phyloP scores from a whole-genome alignment of 192 early-diverging fungal genomes.

The Gryganskiella cystojenkinii region DNA sequence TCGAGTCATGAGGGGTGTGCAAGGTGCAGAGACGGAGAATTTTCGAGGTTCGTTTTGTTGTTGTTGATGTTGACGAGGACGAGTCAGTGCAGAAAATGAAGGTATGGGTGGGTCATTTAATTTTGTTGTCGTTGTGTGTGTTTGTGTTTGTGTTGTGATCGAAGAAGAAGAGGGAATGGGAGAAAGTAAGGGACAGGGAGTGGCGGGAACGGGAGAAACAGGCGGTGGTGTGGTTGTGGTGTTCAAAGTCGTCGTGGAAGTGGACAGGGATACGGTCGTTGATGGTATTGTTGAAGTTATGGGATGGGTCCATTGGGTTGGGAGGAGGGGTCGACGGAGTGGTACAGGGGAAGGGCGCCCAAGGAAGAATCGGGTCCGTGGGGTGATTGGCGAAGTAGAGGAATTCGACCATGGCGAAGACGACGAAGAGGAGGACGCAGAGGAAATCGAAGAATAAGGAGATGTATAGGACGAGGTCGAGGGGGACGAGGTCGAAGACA shows the following conservation, averaged over 20 bases:
- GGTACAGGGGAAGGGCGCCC: neutral
- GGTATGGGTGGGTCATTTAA: no score
- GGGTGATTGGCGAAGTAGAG: neutral
- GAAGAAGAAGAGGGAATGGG: slow-evolving; percentile 28
- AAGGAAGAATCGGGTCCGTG: neutral
- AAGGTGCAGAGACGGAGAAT: no score
- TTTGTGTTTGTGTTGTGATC: no score
- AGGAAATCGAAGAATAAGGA: neutral
- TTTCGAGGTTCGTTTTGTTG: no score
- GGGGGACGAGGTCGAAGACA: slow-evolving; percentile 9
- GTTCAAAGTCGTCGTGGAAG: neutral
- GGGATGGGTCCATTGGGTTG: no score
- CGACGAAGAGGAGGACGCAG: neutral
- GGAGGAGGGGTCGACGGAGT: neutral
- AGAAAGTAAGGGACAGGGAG: slow-evolving; percentile 10
- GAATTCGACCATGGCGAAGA: slow-evolving; percentile 10
- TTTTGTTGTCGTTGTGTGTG: no score
- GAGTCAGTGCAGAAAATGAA: no score
- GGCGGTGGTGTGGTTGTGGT: slow-evolving; percentile 10
- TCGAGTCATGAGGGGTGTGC: no score
- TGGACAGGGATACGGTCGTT: neutral
- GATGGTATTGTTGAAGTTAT: no score
- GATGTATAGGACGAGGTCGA: slow-evolving; percentile 2
- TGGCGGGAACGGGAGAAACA: slow-evolving; percentile 13
- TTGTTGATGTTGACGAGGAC: no score